Evolutionary conservation across 768 basidiomycete genomes (phyloP), one percentile per base, ranked within the genome.

Genomic region (Russula emetica): DNA sequence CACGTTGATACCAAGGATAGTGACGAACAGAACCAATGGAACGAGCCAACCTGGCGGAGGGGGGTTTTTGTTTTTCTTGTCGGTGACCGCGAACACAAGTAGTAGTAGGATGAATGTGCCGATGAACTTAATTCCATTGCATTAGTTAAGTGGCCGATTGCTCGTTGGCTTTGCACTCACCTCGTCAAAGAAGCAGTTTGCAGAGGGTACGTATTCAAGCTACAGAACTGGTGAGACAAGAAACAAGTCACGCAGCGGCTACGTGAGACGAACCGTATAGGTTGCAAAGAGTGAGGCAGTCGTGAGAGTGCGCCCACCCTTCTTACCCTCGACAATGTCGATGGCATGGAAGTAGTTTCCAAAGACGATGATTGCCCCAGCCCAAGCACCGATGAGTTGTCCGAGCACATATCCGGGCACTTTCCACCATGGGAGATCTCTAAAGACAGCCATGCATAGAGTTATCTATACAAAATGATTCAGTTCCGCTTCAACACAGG

Each of bases 341-440:
- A 90, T 85, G 20, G 85, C 86, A 72, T 85, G 83, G 69, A 81
- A 80, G 70, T 87, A 89, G 68, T 85, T 84, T 7, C 77, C 86
- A 66, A 87, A 88, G 36, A 83, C 72, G 49, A 85, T 70, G 1
- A 79, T 80, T 16, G 81, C 82, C 20, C 85, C 88, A 50, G 80
- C 77, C 38, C 86, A 68, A 5, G 75, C 86, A 22, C 87, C 88
- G 54, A 88, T 71, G 22, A 86, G 62, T 71, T 90, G 88, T 0
- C 85, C 81, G 55, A 83, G 70, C 52, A 88, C 81, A 71, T 85
- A 91, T 24, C 69, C 79, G 0, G 91, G 91, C 0, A 91, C 91
- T 71, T 92, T 92, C 67, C 79, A 80, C 86, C 88, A 88, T 0
- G 91, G 88, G 73, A 93, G 92, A 52, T 79, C 80, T 66, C 90